Evolutionary conservation across 495 filamentous ascomycete species (phyloP), one percentile per base, ranked within the genome.

Genomic region (Zalerion maritima): DNA sequence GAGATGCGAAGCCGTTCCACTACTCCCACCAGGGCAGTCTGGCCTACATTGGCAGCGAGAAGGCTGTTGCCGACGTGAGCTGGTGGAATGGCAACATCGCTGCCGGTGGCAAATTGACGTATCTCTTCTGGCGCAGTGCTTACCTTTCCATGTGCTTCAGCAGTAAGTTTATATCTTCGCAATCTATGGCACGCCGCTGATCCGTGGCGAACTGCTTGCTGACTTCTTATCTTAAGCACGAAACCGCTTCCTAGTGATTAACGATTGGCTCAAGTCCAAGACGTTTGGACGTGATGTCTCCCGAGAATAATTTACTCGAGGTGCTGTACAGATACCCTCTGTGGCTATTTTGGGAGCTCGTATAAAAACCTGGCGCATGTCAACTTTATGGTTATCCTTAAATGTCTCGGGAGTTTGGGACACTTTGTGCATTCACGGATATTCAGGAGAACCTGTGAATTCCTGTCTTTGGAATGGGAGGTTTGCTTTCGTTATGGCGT

Each of bases 121-220:
- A 75, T 49, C 71, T 94, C 42, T 96, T 97, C 73, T 97, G 89
- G 89, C 69, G 82, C 54, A 84, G 77, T 50, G 91, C 89, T 29
- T 99, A 99, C 55, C 62, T 99, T 56, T 91, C 78, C 70, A 99
- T 99, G 89, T 94, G 86, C 71, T 99, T 96, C 55, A 93, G 85
- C 71, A 81, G 81, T 83, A 69, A 68, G 79, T 76, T 44, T 36
- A 28, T 14, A 31, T 18, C 34, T 26, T 31, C 30, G 16, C 12
- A 18, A 14, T 16, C 5, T 32, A 21, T 27, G 6, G n/a, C 6
- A 10, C 25, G 1, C 11, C 4, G 22, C 43, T 49, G 35, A 54
- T n/a, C n/a, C n/a, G n/a, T n/a, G n/a, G n/a, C n/a, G n/a, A n/a
- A n/a, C n/a, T n/a, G n/a, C n/a, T n/a, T n/a, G n/a, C 34, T 35